Base-by-base conservation (phyloP, 345 rosid genomes). In the Boechera divaricarpa region DNA sequence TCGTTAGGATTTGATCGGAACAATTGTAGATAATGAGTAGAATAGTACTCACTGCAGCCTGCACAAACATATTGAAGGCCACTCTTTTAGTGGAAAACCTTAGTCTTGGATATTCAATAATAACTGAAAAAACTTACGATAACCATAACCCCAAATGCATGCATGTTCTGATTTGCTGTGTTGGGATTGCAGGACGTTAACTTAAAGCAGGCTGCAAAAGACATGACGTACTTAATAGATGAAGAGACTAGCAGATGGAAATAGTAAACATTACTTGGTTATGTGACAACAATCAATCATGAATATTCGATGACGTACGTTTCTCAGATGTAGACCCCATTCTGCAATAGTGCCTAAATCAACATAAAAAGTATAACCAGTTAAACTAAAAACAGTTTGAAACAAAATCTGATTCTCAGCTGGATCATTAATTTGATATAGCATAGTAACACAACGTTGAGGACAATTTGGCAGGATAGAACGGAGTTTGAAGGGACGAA, bases 1-100 rank as follows among this genome's bases (percentile, higher is more conserved):
- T 87, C 35, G 87, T 76, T 33, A 92, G 82, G 69, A 95, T 87
- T 85, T 92, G 99, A 69, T 88, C 99, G 11, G 93, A 92, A 75
- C 93, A 95, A 55, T 92, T 89, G 87, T 95, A 91, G 67, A 95
- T 83, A 80, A 92, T 86, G 58, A 95, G 89, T 9, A 95, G 85
- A 60, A 92, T 73, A 68, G 97, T 89, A 78, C 52, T 63, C 36
- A 87, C 77, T 63, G 90, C 97, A 79, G 84, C 91, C 99, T 92
- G 87, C 82, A 86, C 5, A 70, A 71, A 81, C 81, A 71, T 31
- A 35, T 57, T 38, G 38, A 39, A 57, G 16, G 48, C 41, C 38
- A 48, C 55, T 69, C 33, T 42, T 39, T 68, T 3, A 36, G 55
- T 49, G 8, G 7, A 63, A 26, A 67, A 21, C n/a, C 59, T 65